Evolutionary conservation across 352 stramenopile species (phyloP).

Genomic region (Pythium aquatile): DNA sequence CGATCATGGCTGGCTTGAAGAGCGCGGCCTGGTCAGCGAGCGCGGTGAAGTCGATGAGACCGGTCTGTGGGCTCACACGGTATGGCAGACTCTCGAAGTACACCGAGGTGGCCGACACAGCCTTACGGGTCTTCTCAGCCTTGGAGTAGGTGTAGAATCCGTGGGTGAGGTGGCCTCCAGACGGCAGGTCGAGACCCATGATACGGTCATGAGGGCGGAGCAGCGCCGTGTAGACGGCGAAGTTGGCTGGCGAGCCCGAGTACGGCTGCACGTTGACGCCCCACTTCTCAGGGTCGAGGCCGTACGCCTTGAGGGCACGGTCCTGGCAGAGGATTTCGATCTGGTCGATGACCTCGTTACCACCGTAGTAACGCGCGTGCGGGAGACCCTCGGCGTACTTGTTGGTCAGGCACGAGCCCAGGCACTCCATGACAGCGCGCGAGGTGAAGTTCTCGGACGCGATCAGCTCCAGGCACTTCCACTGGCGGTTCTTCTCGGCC

Average conservation of each 20-base stretch:
- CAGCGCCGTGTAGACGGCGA: slow-evolving; percentile 98
- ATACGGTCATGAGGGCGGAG: slow-evolving; percentile 98
- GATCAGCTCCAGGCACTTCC: slow-evolving; percentile 98
- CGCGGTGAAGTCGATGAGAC: slow-evolving; percentile 97
- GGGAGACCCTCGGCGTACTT: slow-evolving; percentile 99
- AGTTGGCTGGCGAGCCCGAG: slow-evolving; percentile 98
- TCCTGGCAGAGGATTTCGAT: slow-evolving; percentile 97
- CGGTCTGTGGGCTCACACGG: slow-evolving; percentile 92
- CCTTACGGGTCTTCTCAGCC: slow-evolving; percentile 96
- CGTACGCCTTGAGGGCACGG: slow-evolving; percentile 96
- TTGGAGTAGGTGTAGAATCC: slow-evolving; percentile 98
- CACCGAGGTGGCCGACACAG: slow-evolving; percentile 98
- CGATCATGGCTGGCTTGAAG: slow-evolving; percentile 98
- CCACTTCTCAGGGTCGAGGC: slow-evolving; percentile 95
- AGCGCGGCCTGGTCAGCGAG: slow-evolving; percentile 92
- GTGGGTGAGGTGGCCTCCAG: slow-evolving; percentile 98
- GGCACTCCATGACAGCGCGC: slow-evolving; percentile 97
- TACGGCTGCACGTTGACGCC: slow-evolving; percentile 98
- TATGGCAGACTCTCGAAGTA: slow-evolving; percentile 99
- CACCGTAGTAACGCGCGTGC: slow-evolving; percentile 97
- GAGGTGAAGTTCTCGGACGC: slow-evolving; percentile 99
- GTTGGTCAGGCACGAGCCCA: slow-evolving; percentile 98
- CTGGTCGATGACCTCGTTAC: slow-evolving; percentile 99
- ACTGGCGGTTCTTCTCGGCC: slow-evolving; percentile 97
- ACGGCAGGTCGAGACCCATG: slow-evolving; percentile 99